phyloP scores from a whole-genome alignment of 2,329 filamentous ascomycete species.

The Penicillium glabrum region DNA sequence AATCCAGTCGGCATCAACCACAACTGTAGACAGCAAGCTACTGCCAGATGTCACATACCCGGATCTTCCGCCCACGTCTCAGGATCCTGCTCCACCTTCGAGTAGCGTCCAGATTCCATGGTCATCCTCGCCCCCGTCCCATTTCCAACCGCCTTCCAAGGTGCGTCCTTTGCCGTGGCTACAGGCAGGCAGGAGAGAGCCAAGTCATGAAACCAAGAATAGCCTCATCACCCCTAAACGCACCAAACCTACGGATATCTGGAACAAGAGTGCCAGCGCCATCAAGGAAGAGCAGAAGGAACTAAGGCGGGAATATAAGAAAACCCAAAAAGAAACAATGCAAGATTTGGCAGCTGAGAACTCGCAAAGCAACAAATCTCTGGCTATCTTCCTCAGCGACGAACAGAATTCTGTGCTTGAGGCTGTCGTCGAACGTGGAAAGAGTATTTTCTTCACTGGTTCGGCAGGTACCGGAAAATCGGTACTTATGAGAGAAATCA shows the following conservation, averaged over 20 bases:
- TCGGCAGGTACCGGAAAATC: conserved; percentile 97
- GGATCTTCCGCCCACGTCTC: conserved; percentile 32
- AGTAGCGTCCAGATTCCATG: conserved; percentile 67
- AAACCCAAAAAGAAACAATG: conserved; percentile 48
- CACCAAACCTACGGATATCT: conserved; percentile 51
- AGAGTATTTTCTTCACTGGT: conserved; percentile 97
- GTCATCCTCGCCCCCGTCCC: conserved; percentile 60
- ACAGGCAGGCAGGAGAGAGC: conserved; percentile 29
- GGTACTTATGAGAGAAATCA: conserved; percentile 90
- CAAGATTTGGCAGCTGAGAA: conserved; percentile 40
- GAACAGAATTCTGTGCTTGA: conserved; percentile 85
- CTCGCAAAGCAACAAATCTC: conserved; percentile 34
- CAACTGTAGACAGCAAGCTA: conserved; percentile 11
- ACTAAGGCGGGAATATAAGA: conserved; percentile 60
- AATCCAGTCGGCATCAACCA: conserved; percentile 15
- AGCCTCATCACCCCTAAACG: conserved; percentile 47
- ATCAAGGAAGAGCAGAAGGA: conserved; percentile 77
- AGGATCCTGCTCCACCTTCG: conserved; percentile 33
- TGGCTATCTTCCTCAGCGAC: conserved; percentile 71
- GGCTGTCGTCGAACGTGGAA: conserved; percentile 73
- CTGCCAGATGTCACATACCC: conserved; percentile 35
- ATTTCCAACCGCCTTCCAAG: conserved; percentile 51
- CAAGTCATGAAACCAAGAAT: conserved; percentile 21
- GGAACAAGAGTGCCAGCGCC: conserved; percentile 73
- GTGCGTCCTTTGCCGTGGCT: conserved; percentile 66